Base-by-base conservation (phyloP, 169 alveolate species). In the Plasmodium berghei region DNA sequence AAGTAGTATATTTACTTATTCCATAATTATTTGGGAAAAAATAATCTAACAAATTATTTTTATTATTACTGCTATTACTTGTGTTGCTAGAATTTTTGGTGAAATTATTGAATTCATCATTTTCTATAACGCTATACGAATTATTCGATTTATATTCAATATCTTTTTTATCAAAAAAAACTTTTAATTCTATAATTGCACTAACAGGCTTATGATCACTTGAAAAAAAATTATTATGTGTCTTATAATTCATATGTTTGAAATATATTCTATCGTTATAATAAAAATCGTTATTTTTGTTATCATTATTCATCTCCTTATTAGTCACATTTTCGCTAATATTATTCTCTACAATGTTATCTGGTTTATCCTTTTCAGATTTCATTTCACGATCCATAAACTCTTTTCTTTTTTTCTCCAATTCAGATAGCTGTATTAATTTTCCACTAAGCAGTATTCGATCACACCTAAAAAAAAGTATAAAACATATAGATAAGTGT, bases 181-280 rank as follows among this genome's bases (percentile, higher is more conserved):
- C 90, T 55, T 83, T 83, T 70, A 83, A 56, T 55, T 91, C 88
- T 16, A 94, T 85, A 45, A 94, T 62, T 26, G 97, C 96, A 45
- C 95, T 93, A 20, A 95, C 94, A 5, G 97, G 96, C 59, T 92
- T 93, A 72, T 95, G 97, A 62, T 95, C 97, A 64, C 97, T 94
- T 55, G 93, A 73, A 64, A 83, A 64, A 58, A 92, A 92, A 59
- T 80, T 87, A 46, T 91, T 93, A 63, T 95, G 95, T 14, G 96
- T 92, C 61, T 69, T 88, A 74, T 95, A 95, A 55, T 72, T 87
- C 62, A 69, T 12, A 64, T 67, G 70, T n/a, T 83, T 83, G 49
- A 83, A 83, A 83, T 83, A 83, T 83, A 83, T 83, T 83, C 58
- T 83, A 56, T 83, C 90, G 59, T 83, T 83, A 69, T 83, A 28